Base-by-base conservation (phyloP, 495 filamentous ascomycete genomes). In the Hypoxylon lienhwacheense region DNA sequence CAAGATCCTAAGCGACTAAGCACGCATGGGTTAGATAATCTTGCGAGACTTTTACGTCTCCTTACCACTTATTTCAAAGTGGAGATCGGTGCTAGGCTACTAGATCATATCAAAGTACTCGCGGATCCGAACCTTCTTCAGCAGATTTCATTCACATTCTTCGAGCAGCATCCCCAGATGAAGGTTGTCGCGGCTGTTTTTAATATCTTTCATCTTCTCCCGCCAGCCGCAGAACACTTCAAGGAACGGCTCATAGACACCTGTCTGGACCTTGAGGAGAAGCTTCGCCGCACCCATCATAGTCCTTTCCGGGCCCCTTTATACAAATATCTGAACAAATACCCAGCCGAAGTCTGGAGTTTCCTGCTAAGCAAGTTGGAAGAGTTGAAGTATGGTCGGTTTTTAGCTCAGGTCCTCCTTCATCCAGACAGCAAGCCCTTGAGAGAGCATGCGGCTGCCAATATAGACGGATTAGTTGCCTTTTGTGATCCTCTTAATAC, bases 11-110 rank as follows among this genome's bases (percentile, higher is more conserved):
- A 91, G 69, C 84, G 92, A 41, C 70, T 99, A 33, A 96, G 85
- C 40, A 88, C 91, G 14, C 88, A 90, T 57, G 90, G 90, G 2
- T 77, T 99, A 20, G 91, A 97, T 58, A 95, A 95, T 14, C 78
- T 99, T 20, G 91, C 90, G 45, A 83, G 91, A 20, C 79, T 99
- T 3, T 71, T 99, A 50, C 87, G 89, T 20, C 77, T 99, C 0
- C 73, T 99, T 15, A 99, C 95, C 0, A 97, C 95, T 41, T 97
- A 97, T 66, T 99, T 99, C 76, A 99, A 99, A 71, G 92, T 96
- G 1, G 95, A 97, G 66, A 99, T 99, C 37, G 95, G 95, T 4
- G 81, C 90, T 25, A 81, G 91, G 33, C 71, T 99, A 5, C 73
- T 99, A 11, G 91, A 96, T 35, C 95, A 99, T 55, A 85, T 97